phyloP scores from a whole-genome alignment of 805 yeast genomes.

The Yarrowia yakushimensis region DNA sequence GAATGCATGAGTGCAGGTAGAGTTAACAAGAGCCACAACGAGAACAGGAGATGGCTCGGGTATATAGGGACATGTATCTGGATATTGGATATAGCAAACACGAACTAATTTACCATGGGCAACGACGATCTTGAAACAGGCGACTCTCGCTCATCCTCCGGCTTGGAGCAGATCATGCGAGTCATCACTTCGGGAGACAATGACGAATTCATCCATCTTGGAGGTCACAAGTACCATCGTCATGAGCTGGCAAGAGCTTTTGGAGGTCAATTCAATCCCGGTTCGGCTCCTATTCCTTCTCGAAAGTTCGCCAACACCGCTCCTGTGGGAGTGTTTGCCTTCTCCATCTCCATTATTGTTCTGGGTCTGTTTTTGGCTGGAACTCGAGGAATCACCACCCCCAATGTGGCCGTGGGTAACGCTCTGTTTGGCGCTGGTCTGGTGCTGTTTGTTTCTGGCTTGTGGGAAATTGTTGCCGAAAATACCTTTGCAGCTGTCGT shows the following conservation, averaged over 20 bases:
- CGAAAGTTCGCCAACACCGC: constrained; percentile 60
- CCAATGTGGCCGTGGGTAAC: constrained; percentile 56
- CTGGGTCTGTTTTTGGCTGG: constrained; percentile 49
- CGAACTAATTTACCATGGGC: background rate
- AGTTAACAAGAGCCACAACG: no score
- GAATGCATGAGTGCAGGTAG: no score
- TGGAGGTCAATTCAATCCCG: constrained; percentile 26
- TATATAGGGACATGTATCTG: background rate
- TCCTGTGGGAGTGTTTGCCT: constrained; percentile 56
- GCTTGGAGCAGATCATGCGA: constrained; percentile 24
- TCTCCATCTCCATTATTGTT: constrained; percentile 60
- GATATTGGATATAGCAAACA: no score
- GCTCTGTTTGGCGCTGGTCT: constrained; percentile 62
- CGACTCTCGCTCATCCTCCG: background rate
- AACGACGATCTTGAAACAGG: constrained; percentile 2
- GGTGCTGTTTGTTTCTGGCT: constrained; percentile 56
- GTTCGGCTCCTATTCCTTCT: constrained; percentile 35
- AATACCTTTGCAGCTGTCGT: constrained; percentile 60
- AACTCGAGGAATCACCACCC: constrained; percentile 54
- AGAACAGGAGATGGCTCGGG: background rate
- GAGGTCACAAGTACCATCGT: constrained; percentile 59
- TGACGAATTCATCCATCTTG: constrained; percentile 61
- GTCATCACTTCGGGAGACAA: constrained; percentile 45
- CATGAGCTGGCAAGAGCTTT: constrained; percentile 61
- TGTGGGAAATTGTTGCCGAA: constrained; percentile 62